These are phyloP conservation scores for Citrullus mucosospermus DNA, from an alignment of 306 rosid species.

Conservation along the genomic window DNA sequence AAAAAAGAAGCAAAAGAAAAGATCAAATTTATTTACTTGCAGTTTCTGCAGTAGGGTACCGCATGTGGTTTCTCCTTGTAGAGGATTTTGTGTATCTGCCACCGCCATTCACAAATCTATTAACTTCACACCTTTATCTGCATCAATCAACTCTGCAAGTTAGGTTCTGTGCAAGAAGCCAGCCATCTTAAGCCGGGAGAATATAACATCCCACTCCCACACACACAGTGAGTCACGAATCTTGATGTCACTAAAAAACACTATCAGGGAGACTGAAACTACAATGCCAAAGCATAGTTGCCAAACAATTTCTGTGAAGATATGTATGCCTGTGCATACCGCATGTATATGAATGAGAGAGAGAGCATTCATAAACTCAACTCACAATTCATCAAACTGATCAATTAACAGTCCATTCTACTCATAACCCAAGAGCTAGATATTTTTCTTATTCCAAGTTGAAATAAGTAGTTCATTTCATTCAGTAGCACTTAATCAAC, in stretches of 20 bases:
- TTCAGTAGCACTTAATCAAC: constrained; percentile 1
- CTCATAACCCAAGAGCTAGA: constrained; percentile 11
- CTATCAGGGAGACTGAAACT: not conserved
- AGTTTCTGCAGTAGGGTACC: constrained; percentile 84
- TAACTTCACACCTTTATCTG: constrained; percentile 31
- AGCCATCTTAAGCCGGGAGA: not conserved
- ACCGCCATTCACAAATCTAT: constrained; percentile 63
- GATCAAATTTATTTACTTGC: constrained; percentile 36
- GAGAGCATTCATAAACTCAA: not conserved
- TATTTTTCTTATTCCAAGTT: not conserved
- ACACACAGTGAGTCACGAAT: too few species aligned
- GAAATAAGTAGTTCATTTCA: not conserved
- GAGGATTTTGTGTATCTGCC: constrained; percentile 56
- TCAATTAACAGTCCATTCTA: not conserved
- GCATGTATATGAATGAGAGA: not conserved
- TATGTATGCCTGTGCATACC: not conserved
- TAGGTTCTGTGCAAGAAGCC: not conserved
- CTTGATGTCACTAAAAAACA: not conserved
- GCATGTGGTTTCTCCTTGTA: constrained; percentile 63
- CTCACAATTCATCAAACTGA: not conserved
- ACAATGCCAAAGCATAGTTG: not conserved
- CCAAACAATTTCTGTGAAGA: not conserved
- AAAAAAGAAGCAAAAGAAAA: not conserved
- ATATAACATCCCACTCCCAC: not conserved
- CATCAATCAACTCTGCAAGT: constrained; percentile 11